Evolutionary conservation across 2,329 filamentous ascomycete species (phyloP), one percentile per base, ranked within the genome.

Genomic region (Triangularia setosa): DNA sequence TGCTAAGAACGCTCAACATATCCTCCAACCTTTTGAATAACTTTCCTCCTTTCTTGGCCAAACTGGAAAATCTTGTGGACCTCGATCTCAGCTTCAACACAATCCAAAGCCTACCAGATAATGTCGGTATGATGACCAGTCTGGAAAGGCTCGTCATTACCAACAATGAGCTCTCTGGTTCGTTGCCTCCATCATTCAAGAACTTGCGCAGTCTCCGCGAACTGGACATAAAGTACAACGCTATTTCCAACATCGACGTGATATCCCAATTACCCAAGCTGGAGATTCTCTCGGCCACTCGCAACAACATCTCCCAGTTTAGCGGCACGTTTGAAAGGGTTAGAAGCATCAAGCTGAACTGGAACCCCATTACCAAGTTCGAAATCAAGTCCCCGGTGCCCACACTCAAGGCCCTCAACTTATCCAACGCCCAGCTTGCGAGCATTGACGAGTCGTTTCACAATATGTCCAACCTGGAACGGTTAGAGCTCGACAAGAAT

Each of bases 21-120:
- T 97, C 94, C 0, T 99, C 95, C 1, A 99, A 99, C 76, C 93
- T 91, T 66, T 83, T 99, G 62, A 89, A 90, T 63, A 86, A 86
- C 48, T 96, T 99, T 68, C 95, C 95, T 0, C 82, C 89, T 23
- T 96, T 96, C 71, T 81, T 99, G 23, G 94, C 92, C 76, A 84
- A 92, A 24, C 80, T 99, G 21, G 87, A 87, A 69, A 93, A 90
- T 53, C 79, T 99, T 55, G 91, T 97, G 12, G 94, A 99, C 74
- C 85, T 99, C 48, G 95, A 99, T 72, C 87, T 99, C 73, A 98
- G 94, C 75, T 99, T 99, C 84, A 99, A 99, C 74, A 86, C 89
- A 48, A 97, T 99, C 67, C 85, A 86, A 11, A 85, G 81, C 61
- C 79, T 99, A 7, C 93, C 93, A 0, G 87, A 89, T 14, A 81